Percentiles rank a stretch among this genome's conserved stretches.
These are phyloP conservation scores for Chrysanthemum lavandulifolium DNA, from an alignment of 129 eudicot species.

Conservation along the genomic window DNA sequence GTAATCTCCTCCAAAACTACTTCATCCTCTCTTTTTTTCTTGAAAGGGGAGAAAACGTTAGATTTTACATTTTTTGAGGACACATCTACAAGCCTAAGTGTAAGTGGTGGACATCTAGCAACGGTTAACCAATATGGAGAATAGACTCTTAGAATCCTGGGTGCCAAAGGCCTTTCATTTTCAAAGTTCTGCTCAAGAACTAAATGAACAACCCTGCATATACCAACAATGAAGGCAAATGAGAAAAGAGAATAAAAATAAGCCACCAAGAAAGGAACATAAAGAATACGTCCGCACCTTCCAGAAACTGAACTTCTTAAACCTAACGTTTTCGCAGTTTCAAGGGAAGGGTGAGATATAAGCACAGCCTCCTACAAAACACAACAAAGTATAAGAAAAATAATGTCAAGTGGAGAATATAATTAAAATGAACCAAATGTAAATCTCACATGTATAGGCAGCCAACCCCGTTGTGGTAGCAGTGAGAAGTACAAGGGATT, in stretches of 20 bases:
- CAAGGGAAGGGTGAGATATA: slow-evolving; percentile 66
- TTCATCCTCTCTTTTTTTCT: slow-evolving; percentile 47
- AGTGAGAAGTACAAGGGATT: slow-evolving; percentile 79
- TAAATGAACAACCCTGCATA: slow-evolving; percentile 73
- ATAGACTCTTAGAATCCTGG: slow-evolving; percentile 61
- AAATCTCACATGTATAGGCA: slow-evolving; percentile 73
- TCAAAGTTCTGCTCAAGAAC: slow-evolving; percentile 74
- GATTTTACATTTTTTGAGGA: slow-evolving; percentile 35
- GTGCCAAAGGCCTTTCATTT: slow-evolving; percentile 57
- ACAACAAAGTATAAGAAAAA: slow-evolving; percentile 9
- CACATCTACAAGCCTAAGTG: slow-evolving; percentile 55
- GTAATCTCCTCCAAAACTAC: slow-evolving; percentile 74
- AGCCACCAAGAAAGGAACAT: background rate
- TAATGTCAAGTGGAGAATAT: background rate
- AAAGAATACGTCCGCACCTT: slow-evolving; percentile 43
- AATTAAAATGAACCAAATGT: slow-evolving; percentile 6
- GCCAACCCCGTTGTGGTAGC: slow-evolving; percentile 94
- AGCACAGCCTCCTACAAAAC: slow-evolving; percentile 76
- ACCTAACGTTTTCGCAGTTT: slow-evolving; percentile 59
- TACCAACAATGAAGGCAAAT: slow-evolving; percentile 19
- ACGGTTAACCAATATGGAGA: slow-evolving; percentile 79
- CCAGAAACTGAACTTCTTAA: slow-evolving; percentile 93
- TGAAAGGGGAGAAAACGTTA: slow-evolving; percentile 52
- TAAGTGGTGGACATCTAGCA: slow-evolving; percentile 84
- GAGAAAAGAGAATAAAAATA: background rate